Evolutionary conservation across 495 filamentous ascomycete species (phyloP).

Genomic region (Hypoxylon intermedium): DNA sequence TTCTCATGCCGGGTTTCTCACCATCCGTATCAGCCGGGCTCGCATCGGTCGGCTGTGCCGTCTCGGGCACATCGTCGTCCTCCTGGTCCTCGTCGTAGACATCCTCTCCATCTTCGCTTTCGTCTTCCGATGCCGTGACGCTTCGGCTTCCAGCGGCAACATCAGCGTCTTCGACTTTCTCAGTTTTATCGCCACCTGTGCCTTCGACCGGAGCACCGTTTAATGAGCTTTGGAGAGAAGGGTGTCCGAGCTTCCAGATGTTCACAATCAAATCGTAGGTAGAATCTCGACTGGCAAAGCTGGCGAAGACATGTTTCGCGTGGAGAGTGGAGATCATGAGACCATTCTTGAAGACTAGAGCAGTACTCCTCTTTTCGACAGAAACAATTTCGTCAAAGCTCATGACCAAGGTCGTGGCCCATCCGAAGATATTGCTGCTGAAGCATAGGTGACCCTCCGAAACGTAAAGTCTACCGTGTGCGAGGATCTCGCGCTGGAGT

Average conservation of each 20-base stretch:
- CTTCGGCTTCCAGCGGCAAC: conserved; percentile 50
- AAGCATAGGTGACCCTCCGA: conserved; percentile 98
- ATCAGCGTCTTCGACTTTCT: conserved; percentile 69
- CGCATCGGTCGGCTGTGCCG: conserved; percentile 65
- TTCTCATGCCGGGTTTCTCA: conserved; percentile 65
- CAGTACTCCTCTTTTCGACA: conserved; percentile 95
- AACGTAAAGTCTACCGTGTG: conserved; percentile 92
- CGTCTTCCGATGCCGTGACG: conserved; percentile 64
- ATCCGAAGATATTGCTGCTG: conserved; percentile 97
- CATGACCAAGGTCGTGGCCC: conserved; percentile 96
- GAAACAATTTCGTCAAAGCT: conserved; percentile 97
- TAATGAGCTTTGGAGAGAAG: conserved; percentile 82
- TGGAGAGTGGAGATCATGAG: conserved; percentile 96
- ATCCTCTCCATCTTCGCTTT: conserved; percentile 69
- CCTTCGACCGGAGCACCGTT: conserved; percentile 85
- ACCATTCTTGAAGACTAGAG: conserved; percentile 95
- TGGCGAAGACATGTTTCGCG: conserved; percentile 93
- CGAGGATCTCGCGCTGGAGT: conserved; percentile 91
- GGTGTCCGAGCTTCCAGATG: conserved; percentile 97
- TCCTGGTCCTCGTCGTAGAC: conserved; percentile 82
- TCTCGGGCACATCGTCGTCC: conserved; percentile 64
- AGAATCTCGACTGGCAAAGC: conserved; percentile 90
- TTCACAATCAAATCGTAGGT: conserved; percentile 97
- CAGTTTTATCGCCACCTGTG: conserved; percentile 85
- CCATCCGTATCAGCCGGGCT: conserved; percentile 69